Percentiles rank a stretch among this genome's conserved stretches.
These are phyloP conservation scores for Cicer yamashitae DNA, from an alignment of 306 rosid genomes.

Conservation along the genomic window DNA sequence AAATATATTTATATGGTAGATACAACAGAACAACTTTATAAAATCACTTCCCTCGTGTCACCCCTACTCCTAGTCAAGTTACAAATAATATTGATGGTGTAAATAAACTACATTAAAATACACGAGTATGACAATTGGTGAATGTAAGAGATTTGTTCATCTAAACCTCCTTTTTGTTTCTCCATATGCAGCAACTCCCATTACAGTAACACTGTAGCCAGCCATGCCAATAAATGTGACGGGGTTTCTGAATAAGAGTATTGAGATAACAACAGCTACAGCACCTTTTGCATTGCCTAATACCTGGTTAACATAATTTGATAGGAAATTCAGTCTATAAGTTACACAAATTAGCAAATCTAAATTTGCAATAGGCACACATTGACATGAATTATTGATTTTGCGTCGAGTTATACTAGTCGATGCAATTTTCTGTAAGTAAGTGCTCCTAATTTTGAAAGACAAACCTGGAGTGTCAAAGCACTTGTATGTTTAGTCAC, in stretches of 20 bases:
- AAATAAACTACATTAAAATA: slow-evolving; percentile 43
- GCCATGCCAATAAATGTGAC: slow-evolving; percentile 88
- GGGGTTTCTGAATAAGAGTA: slow-evolving; percentile 88
- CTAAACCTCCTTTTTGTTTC: slow-evolving; percentile 90
- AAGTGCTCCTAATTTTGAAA: neutral
- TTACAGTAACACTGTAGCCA: slow-evolving; percentile 78
- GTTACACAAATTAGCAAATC: slow-evolving; percentile 13
- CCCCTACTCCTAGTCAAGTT: slow-evolving; percentile 45
- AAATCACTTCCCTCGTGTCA: slow-evolving; percentile 9
- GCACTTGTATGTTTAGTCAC: slow-evolving; percentile 99
- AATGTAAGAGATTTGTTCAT: slow-evolving; percentile 50
- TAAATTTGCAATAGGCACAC: slow-evolving; percentile 10
- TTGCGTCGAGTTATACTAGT: neutral
- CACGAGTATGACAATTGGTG: slow-evolving; percentile 33
- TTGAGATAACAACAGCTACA: slow-evolving; percentile 95
- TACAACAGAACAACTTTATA: slow-evolving; percentile 40
- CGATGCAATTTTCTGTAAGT: neutral
- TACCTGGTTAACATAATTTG: slow-evolving; percentile 60
- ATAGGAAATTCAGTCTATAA: neutral
- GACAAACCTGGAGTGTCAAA: slow-evolving; percentile 87
- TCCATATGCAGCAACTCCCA: slow-evolving; percentile 89
- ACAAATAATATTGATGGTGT: slow-evolving; percentile 49
- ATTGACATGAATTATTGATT: slow-evolving; percentile 1
- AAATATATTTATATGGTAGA: slow-evolving; percentile 38
- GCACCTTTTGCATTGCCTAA: slow-evolving; percentile 99